phyloP scores from a whole-genome alignment of 108 stramenopile species.

The Phaeodactylum tricornutum region DNA sequence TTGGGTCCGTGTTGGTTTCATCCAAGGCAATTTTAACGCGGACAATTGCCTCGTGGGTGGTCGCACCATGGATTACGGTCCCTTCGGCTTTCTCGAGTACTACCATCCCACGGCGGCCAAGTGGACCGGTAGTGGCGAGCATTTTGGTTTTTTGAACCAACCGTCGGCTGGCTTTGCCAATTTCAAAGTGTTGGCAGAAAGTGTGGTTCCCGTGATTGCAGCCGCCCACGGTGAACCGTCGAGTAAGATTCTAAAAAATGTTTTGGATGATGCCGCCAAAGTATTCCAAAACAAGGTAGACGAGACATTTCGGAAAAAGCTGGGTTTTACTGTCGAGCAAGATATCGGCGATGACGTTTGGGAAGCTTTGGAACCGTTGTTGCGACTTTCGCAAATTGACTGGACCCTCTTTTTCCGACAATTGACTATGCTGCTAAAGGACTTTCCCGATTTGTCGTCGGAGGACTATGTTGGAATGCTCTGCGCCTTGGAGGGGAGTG shows the following conservation, averaged over 20 bases:
- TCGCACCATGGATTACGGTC: conserved; percentile 92
- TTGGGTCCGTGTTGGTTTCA: conserved; percentile 91
- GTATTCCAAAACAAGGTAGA: conserved; percentile 46
- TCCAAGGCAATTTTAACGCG: conserved; percentile 94
- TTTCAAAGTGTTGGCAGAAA: conserved; percentile 61
- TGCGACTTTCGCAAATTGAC: conserved; percentile 42
- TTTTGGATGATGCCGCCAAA: conserved; percentile 36
- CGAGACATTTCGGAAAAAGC: conserved; percentile 37
- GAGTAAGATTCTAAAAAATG: conserved; percentile 16
- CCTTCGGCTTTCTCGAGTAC: conserved; percentile 89
- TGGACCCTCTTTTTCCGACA: conserved; percentile 85
- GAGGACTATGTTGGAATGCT: conserved; percentile 58
- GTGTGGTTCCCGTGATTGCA: conserved; percentile 62
- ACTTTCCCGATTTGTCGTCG: conserved; percentile 28
- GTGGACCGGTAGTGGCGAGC: conserved; percentile 68
- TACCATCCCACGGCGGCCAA: conserved; percentile 79
- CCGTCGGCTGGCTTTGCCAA: conserved; percentile 77
- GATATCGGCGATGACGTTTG: conserved; percentile 49
- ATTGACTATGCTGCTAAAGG: conserved; percentile 46
- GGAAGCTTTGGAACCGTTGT: conserved; percentile 41
- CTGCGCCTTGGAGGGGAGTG: conserved; percentile 20
- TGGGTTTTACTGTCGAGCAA: conserved; percentile 46
- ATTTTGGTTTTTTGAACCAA: conserved; percentile 90
- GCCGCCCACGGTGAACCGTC: conserved; percentile 29
- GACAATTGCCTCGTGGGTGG: conserved; percentile 84